Evolutionary conservation across 1,284 basidiomycete genomes (phyloP).

Genomic region (Papiliotrema fonsecae): DNA sequence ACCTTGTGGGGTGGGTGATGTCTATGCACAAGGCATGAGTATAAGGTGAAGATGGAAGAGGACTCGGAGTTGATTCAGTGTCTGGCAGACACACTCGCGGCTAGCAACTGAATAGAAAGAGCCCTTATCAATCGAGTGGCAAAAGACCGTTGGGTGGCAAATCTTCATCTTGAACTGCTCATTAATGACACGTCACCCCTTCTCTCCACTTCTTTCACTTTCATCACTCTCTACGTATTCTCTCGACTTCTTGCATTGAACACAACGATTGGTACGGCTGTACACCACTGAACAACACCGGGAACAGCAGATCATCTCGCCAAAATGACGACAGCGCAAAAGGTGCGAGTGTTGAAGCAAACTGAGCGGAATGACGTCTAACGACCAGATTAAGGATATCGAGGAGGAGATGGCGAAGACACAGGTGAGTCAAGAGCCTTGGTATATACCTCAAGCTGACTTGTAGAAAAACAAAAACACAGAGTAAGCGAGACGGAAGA

Average conservation of each 20-base stretch:
- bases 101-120: no score
- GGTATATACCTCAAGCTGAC: not conserved
- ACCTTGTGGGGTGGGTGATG: not conserved
- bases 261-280: not conserved
- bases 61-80: no score
- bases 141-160: not conserved
- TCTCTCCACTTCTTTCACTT: not conserved
- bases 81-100: no score
- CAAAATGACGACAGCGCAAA: constrained; percentile 48
- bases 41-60: no score
- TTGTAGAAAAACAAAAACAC: constrained; percentile 76
- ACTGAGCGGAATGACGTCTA: not conserved
- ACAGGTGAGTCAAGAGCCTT: constrained; percentile 20
- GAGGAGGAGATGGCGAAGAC: constrained; percentile 51
- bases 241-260: not conserved
- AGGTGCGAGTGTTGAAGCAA: constrained; percentile 18
- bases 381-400: constrained; percentile 47
- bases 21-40: not conserved
- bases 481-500: constrained; percentile 35
- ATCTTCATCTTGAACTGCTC: not conserved
- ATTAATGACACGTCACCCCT: not conserved
- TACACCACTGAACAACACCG: not conserved
- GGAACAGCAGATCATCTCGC: not conserved
- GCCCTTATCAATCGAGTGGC: not conserved
- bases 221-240: not conserved